phyloP scores from a whole-genome alignment of 768 basidiomycete genomes.

The Leucosporidium yakuticum region DNA sequence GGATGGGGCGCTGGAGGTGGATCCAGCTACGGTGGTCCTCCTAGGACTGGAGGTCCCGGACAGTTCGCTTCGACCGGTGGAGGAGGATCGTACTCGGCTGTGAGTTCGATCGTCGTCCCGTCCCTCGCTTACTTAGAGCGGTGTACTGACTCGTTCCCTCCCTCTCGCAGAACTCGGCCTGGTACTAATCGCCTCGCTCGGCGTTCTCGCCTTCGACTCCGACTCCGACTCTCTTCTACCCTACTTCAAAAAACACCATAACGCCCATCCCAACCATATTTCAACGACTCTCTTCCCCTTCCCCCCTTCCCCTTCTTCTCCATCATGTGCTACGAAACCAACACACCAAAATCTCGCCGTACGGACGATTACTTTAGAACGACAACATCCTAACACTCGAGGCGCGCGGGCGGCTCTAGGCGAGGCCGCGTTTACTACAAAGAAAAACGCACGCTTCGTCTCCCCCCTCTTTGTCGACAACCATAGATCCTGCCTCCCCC shows the following conservation, averaged over 20 bases:
- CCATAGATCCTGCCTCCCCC: no score
- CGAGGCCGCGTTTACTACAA: not conserved
- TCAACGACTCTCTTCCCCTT: not conserved
- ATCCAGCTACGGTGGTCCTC: conserved; percentile 1
- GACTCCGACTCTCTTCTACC: not conserved
- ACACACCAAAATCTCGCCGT: not conserved
- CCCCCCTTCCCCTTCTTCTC: not conserved
- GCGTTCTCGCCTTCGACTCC: not conserved
- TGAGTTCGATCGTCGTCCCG: not conserved
- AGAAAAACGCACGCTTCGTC: not conserved
- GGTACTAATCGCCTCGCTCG: not conserved
- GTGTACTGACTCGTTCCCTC: not conserved
- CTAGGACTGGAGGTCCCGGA: not conserved
- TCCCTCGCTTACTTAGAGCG: not conserved
- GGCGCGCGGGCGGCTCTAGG: conserved; percentile 1
- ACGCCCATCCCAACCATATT: not conserved
- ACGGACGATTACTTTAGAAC: not conserved
- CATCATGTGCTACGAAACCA: not conserved
- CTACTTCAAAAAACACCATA: not conserved
- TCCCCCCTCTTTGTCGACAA: not conserved
- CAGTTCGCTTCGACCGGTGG: not conserved
- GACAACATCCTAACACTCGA: not conserved
- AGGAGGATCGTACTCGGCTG: not conserved
- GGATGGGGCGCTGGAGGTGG: conserved; percentile 5
- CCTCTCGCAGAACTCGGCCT: not conserved